Evolutionary conservation across 2,329 filamentous ascomycete species (phyloP), one percentile per base, ranked within the genome.

Genomic region (Hypoxylon sp.): DNA sequence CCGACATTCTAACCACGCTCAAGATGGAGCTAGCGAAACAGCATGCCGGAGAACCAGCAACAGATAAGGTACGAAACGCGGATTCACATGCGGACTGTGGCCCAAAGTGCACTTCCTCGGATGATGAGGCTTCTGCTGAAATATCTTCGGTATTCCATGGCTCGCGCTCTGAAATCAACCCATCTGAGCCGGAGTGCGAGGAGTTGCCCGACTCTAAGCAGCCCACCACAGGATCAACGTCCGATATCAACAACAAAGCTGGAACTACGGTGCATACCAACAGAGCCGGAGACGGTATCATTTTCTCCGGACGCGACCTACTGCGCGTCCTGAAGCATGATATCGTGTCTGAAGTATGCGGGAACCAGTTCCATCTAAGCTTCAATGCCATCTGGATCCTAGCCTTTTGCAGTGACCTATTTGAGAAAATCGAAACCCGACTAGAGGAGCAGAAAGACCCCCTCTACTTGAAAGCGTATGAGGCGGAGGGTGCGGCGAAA

Each of bases 331-430:
- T 78, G 39, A 75, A 76, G 55, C 9, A 52, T 22, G 76, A 80
- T 59, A 52, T 82, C 39, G 19, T 60, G 19, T 54, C 51, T 53
- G 77, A 81, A 53, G 63, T 82, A 5, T 75, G 72, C 48, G 75
- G 78, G 24, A 33, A 69, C 3, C 19, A 42, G 0, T 78, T 78
- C 2, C n/a, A 79, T 0, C 80, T 76, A 0, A 74, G 74, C 19
- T 17, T 82, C 4, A 82, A 82, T 67, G 82, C 79, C 46, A 14
- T 80, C 9, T 76, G 62, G 53, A 69, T 78, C 1, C 76, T 74
- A 3, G 44, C 44, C 0, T 19, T 35, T 5, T 71, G 80, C 10
- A 52, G 79, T 48, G 35, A 71, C 3, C 29, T 73, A 0, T 81
- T 80, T 26, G 14, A 13, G 0, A 19, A 53, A 8, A 71, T 82